Evolutionary conservation across 106 monocot species (phyloP).

Genomic region (Dendrobium catenatum): DNA sequence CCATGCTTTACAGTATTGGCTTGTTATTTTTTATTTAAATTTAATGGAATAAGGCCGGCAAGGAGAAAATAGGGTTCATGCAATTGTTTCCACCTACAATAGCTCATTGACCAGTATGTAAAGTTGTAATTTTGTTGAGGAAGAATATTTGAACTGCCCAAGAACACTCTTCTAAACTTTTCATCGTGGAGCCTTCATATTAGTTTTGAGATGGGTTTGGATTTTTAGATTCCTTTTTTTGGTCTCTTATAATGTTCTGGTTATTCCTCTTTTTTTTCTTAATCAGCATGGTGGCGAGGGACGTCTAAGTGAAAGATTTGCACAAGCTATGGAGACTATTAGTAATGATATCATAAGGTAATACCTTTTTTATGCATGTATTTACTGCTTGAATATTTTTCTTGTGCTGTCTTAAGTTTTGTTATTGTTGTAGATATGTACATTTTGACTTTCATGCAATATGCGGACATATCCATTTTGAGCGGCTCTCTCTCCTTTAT

Average conservation of each 20-base stretch:
- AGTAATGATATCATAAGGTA: conserved; percentile 75
- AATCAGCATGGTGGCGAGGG: conserved; percentile 92
- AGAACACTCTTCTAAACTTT: background rate
- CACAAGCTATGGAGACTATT: conserved; percentile 64
- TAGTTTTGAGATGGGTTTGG: background rate
- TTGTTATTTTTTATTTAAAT: background rate
- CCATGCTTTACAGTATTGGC: background rate
- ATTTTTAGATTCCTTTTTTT: background rate
- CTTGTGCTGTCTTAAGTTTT: conserved; percentile 5
- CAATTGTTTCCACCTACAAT: background rate
- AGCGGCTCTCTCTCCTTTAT: conserved; percentile 84
- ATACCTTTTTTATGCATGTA: background rate
- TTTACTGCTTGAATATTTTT: background rate
- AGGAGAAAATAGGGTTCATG: background rate
- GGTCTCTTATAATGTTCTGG: background rate
- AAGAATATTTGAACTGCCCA: background rate
- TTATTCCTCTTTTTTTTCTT: too few species aligned
- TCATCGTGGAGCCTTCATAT: background rate
- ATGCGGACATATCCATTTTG: conserved; percentile 98
- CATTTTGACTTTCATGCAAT: conserved; percentile 96
- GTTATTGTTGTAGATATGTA: conserved; percentile 57
- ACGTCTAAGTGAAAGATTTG: conserved; percentile 63
- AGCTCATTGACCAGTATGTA: background rate
- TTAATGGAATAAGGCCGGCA: background rate
- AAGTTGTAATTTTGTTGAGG: background rate